These are phyloP conservation scores for Alternaria alternata DNA, from an alignment of 2,329 filamentous ascomycete species.

Conservation along the genomic window DNA sequence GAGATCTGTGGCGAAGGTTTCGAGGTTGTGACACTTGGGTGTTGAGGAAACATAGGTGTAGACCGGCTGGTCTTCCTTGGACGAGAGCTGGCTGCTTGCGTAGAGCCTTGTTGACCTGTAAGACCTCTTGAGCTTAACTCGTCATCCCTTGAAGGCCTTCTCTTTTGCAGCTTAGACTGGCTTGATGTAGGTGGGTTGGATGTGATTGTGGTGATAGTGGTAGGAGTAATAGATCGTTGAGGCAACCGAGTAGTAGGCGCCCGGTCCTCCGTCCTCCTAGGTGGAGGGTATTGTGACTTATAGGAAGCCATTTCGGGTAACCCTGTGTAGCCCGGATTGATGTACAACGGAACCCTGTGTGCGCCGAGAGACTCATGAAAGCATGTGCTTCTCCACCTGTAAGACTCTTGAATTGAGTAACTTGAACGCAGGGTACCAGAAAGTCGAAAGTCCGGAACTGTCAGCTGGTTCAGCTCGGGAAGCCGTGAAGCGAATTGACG, in stretches of 20 bases:
- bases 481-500: conserved; percentile 33
- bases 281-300: conserved; percentile 49
- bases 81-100: conserved; percentile 29
- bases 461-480: conserved; percentile 48
- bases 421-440: conserved; percentile 30
- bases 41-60: conserved; percentile 30
- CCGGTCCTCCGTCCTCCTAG: conserved; percentile 45
- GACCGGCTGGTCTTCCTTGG: conserved; percentile 34
- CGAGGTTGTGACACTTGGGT: conserved; percentile 26
- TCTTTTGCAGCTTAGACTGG: conserved; percentile 50
- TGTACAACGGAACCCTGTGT: conserved; percentile 45
- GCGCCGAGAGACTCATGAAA: conserved; percentile 52
- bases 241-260: conserved; percentile 47
- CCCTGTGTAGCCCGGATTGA: conserved; percentile 47
- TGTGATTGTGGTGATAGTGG: conserved; percentile 33
- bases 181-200: conserved; percentile 36
- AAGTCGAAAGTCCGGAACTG: conserved; percentile 31
- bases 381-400: conserved; percentile 44
- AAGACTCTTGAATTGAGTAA: conserved; percentile 26
- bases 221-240: conserved; percentile 48
- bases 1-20: conserved; percentile 35
- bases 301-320: conserved; percentile 53
- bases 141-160: conserved; percentile 45
- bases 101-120: conserved; percentile 29
- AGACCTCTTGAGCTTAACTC: conserved; percentile 26